Base-by-base conservation (phyloP, 1,139 yeast genomes). In the Casaregolazyma lundiana region DNA sequence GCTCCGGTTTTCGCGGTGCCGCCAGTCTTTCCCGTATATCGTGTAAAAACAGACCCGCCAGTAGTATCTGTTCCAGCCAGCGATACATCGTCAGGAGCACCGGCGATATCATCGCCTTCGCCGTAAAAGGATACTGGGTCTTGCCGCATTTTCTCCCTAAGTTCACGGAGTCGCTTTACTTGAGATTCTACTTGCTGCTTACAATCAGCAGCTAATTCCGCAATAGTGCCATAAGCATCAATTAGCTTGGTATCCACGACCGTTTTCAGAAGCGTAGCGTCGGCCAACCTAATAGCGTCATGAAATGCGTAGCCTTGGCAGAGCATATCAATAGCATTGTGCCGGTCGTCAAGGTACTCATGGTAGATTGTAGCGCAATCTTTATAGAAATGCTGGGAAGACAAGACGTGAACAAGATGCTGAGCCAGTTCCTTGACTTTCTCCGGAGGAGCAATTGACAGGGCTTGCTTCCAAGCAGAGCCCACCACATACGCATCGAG, bases 1-100 rank as follows among this genome's bases (percentile, higher is more conserved):
- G 94, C 97, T 20, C 97, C 97, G 0, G 98, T 92, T 63, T 86
- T 85, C 4, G 97, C 98, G 2, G 98, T 92, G 18, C 96, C 96
- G 0, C 84, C 76, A 0, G 97, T 89, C 66, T 90, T 89, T 53
- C 97, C 97, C 0, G 99, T 92, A 65, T 92, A 92, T 61, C 95
- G 77, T 0, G 98, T 92, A 68, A 89, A 86, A 64, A 90, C 87
- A 0, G 97, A 89, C 9, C 89, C 84, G 0, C 96, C 86, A 0
- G 96, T 85, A 0, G 96, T 83, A 63, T 89, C 97, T 0, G 97
- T 85, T 1, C 96, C 94, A 0, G 97, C 97, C 52, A 94, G 77
- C 0, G 97, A 90, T 2, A 94, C 95, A 64, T 90, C 86, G 65
- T 92, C 99, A 0, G 96, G 92, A 54, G 87, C 95, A 41, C 76